Evolutionary conservation across 306 rosid genomes (phyloP).

Genomic region (Castanospermum australe): DNA sequence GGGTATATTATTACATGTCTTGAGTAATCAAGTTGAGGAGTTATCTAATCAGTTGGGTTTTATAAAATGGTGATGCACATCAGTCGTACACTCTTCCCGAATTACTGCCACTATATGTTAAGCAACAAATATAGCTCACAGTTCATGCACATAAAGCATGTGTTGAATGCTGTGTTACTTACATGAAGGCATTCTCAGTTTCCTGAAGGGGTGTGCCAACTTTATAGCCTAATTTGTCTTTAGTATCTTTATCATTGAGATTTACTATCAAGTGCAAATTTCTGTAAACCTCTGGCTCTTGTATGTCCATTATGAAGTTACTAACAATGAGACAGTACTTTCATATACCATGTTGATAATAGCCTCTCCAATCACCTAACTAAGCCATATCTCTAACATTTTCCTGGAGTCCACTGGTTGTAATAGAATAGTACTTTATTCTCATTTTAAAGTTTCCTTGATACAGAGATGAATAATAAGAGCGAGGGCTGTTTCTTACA

Average conservation of each 20-base stretch:
- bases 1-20: not conserved
- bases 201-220: not conserved
- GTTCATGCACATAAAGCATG: not conserved
- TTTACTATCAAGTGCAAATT: not conserved
- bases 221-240: not conserved
- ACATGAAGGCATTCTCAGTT: not conserved
- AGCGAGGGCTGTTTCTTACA: not conserved
- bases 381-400: not conserved
- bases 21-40: not conserved
- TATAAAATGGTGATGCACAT: not conserved
- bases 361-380: not conserved
- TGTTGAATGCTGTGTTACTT: not conserved
- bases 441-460: not conserved
- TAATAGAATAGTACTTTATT: not conserved
- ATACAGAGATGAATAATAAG: not conserved
- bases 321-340: not conserved
- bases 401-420: not conserved
- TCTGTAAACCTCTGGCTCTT: not conserved
- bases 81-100: not conserved
- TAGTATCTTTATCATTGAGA: not conserved
- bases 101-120: not conserved
- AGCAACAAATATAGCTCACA: not conserved
- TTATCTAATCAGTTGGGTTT: not conserved
- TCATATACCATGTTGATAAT: not conserved
- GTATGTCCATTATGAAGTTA: not conserved